Percentiles rank a stretch among this genome's conserved stretches.
Evolutionary conservation across 306 rosid species (phyloP).

Genomic region (Glycine soja): DNA sequence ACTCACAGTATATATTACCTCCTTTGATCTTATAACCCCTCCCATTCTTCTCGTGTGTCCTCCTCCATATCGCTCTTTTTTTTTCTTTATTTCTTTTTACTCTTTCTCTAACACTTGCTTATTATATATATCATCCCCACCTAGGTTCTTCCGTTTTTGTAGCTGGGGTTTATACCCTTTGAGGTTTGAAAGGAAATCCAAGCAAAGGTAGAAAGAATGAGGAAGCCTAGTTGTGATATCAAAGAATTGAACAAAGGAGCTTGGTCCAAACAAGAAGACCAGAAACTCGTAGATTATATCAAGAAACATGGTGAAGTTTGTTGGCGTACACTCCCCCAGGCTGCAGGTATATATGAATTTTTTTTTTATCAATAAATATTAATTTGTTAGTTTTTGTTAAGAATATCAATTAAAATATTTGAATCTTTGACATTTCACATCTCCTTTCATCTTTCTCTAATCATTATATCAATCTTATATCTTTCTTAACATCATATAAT

Average conservation of each 20-base stretch:
- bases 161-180: neutral
- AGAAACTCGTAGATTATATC: slow-evolving; percentile 73
- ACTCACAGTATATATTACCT: slow-evolving; percentile 10
- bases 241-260: slow-evolving; percentile 73
- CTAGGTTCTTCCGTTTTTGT: slow-evolving; percentile 23
- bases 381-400: neutral
- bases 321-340: slow-evolving; percentile 83
- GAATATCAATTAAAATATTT: too few species aligned
- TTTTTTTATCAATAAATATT: slow-evolving; percentile 66
- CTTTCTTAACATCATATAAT: neutral
- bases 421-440: too few species aligned
- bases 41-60: neutral
- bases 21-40: neutral
- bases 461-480: too few species aligned
- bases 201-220: slow-evolving; percentile 46
- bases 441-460: too few species aligned
- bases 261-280: slow-evolving; percentile 88
- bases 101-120: neutral
- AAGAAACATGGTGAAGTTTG: slow-evolving; percentile 66
- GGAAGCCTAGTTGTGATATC: slow-evolving; percentile 67
- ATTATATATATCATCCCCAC: neutral
- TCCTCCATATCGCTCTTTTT: neutral
- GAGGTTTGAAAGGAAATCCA: neutral
- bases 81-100: neutral
- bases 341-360: slow-evolving; percentile 70